Conservation (phyloP, 2,329 filamentous ascomycete genomes). For the Colletotrichum sojae region DNA sequence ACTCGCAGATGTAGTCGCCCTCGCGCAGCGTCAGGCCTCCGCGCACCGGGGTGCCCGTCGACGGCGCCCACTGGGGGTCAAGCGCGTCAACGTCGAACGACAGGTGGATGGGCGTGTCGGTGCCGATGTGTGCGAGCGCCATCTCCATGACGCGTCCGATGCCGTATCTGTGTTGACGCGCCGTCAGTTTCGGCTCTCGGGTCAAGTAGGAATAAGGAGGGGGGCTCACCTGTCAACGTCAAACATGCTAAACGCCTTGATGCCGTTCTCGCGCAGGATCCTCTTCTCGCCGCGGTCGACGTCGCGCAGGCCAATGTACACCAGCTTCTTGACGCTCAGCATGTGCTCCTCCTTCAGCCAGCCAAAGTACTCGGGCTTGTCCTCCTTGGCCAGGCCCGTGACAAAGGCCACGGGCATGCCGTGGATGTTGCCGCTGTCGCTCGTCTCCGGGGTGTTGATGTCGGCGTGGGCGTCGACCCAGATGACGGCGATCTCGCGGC, state of each 20-base stretch:
- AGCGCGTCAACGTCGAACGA: conserved; percentile 98
- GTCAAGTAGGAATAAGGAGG: not conserved
- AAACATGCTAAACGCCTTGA: conserved; percentile 99
- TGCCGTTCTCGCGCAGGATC: conserved; percentile 87
- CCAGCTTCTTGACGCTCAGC: conserved; percentile 84
- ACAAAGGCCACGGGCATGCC: conserved; percentile 97
- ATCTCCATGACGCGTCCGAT: conserved; percentile 98
- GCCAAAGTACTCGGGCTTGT: conserved; percentile 85
- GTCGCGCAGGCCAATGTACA: conserved; percentile 96
- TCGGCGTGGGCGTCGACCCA: conserved; percentile 99
- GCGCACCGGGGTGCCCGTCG: conserved; percentile 93
- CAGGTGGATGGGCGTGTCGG: conserved; percentile 95
- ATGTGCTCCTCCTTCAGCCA: conserved; percentile 85
- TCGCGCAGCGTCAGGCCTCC: conserved; percentile 94
- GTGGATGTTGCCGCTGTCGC: conserved; percentile 93
- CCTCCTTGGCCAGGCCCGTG: conserved; percentile 85
- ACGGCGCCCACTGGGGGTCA: conserved; percentile 96
- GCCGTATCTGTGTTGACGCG: conserved; percentile 68
- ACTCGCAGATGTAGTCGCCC: conserved; percentile 96
- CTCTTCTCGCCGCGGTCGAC: conserved; percentile 95
- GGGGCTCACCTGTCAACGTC: conserved; percentile 81
- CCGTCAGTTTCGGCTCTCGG: not conserved
- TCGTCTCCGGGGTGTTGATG: conserved; percentile 96
- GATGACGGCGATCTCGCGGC: conserved; percentile 90
- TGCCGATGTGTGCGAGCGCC: conserved; percentile 96